Evolutionary conservation across 345 rosid genomes (phyloP).

Genomic region (Gossypium stocksii): DNA sequence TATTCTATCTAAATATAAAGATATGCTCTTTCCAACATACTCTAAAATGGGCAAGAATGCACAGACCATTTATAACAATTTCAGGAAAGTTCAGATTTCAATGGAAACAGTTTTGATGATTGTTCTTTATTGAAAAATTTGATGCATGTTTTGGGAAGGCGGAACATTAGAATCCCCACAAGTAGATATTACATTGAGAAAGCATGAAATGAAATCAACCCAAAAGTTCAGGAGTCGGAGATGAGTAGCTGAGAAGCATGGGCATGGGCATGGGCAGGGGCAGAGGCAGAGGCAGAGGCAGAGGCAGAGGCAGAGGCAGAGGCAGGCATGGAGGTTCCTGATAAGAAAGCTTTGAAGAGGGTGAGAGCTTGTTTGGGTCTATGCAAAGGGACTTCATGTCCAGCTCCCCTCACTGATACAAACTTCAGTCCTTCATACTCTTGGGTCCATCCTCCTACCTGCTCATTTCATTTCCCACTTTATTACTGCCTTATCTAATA

Average conservation of each 20-base stretch:
- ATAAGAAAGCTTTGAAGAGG: slow-evolving; percentile 67
- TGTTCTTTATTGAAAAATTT: background rate
- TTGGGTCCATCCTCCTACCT: slow-evolving; percentile 98
- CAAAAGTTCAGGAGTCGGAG: slow-evolving; percentile 25
- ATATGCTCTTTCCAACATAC: background rate
- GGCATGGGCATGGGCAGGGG: background rate
- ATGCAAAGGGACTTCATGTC: slow-evolving; percentile 91
- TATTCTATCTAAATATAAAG: background rate
- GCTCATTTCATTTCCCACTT: slow-evolving; percentile 18
- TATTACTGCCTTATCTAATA: background rate
- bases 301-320: slow-evolving; percentile 17
- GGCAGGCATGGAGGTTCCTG: slow-evolving; percentile 54
- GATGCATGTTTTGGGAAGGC: too few species aligned
- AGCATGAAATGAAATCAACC: background rate
- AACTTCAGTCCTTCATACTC: slow-evolving; percentile 77
- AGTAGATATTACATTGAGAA: background rate
- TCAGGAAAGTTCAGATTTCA: background rate
- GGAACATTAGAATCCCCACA: background rate
- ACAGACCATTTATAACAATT: background rate
- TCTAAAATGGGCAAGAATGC: background rate
- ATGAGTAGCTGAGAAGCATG: slow-evolving; percentile 2
- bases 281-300: background rate
- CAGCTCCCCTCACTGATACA: slow-evolving; percentile 87
- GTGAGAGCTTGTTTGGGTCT: slow-evolving; percentile 70
- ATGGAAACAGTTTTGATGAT: background rate